Conservation (phyloP, 148 eudicot species). For the Chenopodium album region DNA sequence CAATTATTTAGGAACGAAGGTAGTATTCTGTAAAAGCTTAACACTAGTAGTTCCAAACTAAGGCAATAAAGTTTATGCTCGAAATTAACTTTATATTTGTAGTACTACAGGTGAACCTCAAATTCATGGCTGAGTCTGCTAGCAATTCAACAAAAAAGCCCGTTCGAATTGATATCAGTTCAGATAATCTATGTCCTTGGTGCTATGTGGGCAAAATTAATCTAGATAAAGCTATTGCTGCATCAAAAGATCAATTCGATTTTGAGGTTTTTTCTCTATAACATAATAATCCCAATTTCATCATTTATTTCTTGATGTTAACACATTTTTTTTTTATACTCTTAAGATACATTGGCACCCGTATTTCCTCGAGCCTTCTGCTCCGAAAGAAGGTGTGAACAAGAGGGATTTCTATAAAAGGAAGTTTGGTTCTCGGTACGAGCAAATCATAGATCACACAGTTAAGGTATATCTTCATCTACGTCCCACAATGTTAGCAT, state of each 20-base stretch:
- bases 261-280: constrained; percentile 45
- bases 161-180: constrained; percentile 56
- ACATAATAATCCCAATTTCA: not conserved
- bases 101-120: not conserved
- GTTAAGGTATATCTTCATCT: constrained; percentile 43
- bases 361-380: constrained; percentile 61
- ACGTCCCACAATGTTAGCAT: not conserved
- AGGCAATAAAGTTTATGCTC: not conserved
- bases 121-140: constrained; percentile 46
- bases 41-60: no score
- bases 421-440: constrained; percentile 54
- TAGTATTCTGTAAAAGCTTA: no score
- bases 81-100: not conserved
- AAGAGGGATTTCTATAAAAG: constrained; percentile 55
- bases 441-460: constrained; percentile 51
- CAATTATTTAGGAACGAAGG: no score
- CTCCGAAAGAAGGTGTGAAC: constrained; percentile 69
- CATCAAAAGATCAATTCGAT: constrained; percentile 48
- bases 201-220: constrained; percentile 86
- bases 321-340: not conserved
- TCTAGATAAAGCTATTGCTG: constrained; percentile 73
- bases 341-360: constrained; percentile 77
- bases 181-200: constrained; percentile 91
- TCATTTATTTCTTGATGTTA: not conserved
- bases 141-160: constrained; percentile 49